phyloP scores from a whole-genome alignment of 192 early-diverging fungal species.

The Jimgerdemannia flammicorona region DNA sequence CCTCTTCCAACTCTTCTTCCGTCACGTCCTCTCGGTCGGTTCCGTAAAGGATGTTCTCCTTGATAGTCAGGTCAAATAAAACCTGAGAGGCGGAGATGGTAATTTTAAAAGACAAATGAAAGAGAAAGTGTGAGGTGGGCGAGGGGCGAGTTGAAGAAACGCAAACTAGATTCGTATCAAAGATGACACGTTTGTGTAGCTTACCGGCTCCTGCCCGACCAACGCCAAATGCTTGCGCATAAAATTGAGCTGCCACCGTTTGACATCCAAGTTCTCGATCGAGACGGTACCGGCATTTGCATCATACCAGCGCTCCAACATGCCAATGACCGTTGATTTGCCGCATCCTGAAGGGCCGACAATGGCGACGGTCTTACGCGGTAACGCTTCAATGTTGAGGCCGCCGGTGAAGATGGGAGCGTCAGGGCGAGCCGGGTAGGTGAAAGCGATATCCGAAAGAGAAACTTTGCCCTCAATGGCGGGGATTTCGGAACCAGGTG shows the following conservation, averaged over 20 bases:
- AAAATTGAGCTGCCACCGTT: constrained; percentile 54
- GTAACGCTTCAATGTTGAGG: constrained; percentile 36
- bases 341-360: constrained; percentile 87
- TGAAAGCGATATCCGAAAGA: constrained; percentile 56
- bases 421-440: constrained; percentile 66
- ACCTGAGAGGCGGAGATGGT: background rate
- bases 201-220: constrained; percentile 86
- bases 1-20: constrained; percentile 49
- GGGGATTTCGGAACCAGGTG: constrained; percentile 28
- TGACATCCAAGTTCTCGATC: constrained; percentile 58
- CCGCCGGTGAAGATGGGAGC: constrained; percentile 57
- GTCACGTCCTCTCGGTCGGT: constrained; percentile 30
- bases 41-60: constrained; percentile 83
- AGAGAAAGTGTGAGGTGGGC: background rate
- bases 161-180: too few species aligned
- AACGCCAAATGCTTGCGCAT: constrained; percentile 72
- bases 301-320: constrained; percentile 84
- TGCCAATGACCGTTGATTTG: constrained; percentile 63
- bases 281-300: constrained; percentile 49
- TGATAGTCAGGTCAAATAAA: constrained; percentile 80
- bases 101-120: background rate
- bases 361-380: constrained; percentile 78
- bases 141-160: background rate
- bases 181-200: background rate
- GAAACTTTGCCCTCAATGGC: constrained; percentile 40